Evolutionary conservation across 352 stramenopile species (phyloP).

Genomic region (Phytophthora megakarya): DNA sequence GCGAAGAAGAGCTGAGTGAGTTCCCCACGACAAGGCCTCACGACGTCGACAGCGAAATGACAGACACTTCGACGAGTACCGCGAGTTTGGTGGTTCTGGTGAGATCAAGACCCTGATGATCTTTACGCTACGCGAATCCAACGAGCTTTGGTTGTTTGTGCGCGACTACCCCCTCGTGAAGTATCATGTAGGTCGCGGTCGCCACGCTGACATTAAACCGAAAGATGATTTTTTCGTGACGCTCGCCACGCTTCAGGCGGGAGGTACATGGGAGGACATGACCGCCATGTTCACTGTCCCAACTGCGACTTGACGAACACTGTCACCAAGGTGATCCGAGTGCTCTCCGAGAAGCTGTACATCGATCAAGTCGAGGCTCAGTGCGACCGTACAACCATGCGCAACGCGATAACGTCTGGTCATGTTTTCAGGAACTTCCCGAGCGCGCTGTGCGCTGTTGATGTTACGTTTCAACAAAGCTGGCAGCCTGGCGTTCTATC

Average conservation of each 20-base stretch:
- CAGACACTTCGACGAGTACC: not conserved
- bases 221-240: slow-evolving; percentile 19
- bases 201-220: not conserved
- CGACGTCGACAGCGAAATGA: too few species aligned
- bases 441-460: slow-evolving; percentile 5
- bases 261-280: not conserved
- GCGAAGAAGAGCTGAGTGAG: not conserved
- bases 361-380: not conserved
- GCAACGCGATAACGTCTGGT: not conserved
- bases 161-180: not conserved
- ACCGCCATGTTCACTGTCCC: not conserved
- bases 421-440: not conserved
- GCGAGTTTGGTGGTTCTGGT: not conserved
- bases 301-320: not conserved
- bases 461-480: slow-evolving; percentile 18
- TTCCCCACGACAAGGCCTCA: not conserved
- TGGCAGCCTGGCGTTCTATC: not conserved
- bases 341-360: slow-evolving; percentile 1
- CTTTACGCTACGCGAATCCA: slow-evolving; percentile 3
- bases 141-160: slow-evolving; percentile 9
- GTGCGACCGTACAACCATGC: not conserved
- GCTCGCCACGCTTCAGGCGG: not conserved
- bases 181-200: slow-evolving; percentile 5
- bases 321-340: not conserved
- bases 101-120: too few species aligned